Evolutionary conservation across 2,329 filamentous ascomycete genomes (phyloP).

Genomic region (Clathrospora elynae): DNA sequence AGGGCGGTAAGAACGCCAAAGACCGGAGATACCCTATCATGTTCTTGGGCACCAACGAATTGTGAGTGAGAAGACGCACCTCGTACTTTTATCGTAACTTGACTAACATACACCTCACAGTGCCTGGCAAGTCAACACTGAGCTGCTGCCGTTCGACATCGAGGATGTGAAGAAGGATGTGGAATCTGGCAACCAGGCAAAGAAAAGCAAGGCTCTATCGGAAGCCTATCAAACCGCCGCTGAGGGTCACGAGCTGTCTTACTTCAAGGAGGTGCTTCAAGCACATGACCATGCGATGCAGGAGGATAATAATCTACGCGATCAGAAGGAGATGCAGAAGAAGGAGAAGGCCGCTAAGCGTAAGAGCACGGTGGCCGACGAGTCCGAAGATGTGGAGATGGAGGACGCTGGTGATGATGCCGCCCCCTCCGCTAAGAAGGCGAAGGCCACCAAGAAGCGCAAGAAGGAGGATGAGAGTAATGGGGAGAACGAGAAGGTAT

Average conservation of each 20-base stretch:
- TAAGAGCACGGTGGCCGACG: conserved; percentile 45
- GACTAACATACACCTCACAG: conserved; percentile 55
- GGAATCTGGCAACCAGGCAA: conserved; percentile 75
- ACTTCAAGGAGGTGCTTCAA: conserved; percentile 80
- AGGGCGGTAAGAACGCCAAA: conserved; percentile 82
- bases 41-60: conserved; percentile 94
- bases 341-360: conserved; percentile 59
- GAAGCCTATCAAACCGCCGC: conserved; percentile 80
- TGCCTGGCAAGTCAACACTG: conserved; percentile 87
- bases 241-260: conserved; percentile 74
- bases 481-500: conserved; percentile 70
- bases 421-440: conserved; percentile 43
- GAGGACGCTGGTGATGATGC: conserved; percentile 50
- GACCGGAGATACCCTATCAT: conserved; percentile 93
- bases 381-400: conserved; percentile 48
- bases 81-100: not conserved
- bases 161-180: conserved; percentile 74
- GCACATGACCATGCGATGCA: conserved; percentile 62
- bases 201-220: conserved; percentile 79
- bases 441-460: conserved; percentile 65
- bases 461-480: conserved; percentile 72
- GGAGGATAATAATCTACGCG: conserved; percentile 66
- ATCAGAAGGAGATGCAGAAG: conserved; percentile 65
- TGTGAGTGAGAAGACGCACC: conserved; percentile 68
- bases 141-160: conserved; percentile 76